These are phyloP conservation scores for Xylaria sp. DNA, from an alignment of 2,329 filamentous ascomycete species.

Conservation along the genomic window DNA sequence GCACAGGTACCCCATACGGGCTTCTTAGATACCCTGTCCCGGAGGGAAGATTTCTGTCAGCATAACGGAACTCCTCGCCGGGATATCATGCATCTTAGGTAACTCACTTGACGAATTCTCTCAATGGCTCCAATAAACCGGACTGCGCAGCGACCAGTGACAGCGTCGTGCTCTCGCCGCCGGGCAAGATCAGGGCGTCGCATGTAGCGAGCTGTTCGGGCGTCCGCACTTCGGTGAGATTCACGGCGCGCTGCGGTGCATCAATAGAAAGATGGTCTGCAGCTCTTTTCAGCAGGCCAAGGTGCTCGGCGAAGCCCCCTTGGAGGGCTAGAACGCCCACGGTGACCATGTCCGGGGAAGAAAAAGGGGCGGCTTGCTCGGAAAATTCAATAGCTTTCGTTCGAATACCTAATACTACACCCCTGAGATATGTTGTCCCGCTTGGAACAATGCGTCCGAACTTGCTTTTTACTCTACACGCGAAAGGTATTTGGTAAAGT, in stretches of 20 bases:
- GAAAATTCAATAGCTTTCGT: background rate
- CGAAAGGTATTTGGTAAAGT: background rate
- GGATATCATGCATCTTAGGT: background rate
- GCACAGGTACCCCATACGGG: constrained; percentile 97
- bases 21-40: constrained; percentile 73
- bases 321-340: constrained; percentile 80
- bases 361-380: background rate
- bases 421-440: background rate
- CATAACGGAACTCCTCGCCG: background rate
- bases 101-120: constrained; percentile 88
- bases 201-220: constrained; percentile 75
- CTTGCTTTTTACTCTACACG: background rate
- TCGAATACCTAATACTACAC: background rate
- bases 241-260: background rate
- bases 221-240: constrained; percentile 81
- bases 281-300: constrained; percentile 78
- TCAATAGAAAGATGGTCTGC: constrained; percentile 59
- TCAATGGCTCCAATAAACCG: constrained; percentile 82
- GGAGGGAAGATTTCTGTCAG: constrained; percentile 4
- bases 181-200: constrained; percentile 88
- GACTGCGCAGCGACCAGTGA: constrained; percentile 86
- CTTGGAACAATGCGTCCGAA: background rate
- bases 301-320: constrained; percentile 91
- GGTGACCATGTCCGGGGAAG: constrained; percentile 53
- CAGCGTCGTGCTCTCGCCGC: constrained; percentile 95